Evolutionary conservation across 306 rosid genomes (phyloP).

Genomic region (Amphicarpaea edgeworthii): DNA sequence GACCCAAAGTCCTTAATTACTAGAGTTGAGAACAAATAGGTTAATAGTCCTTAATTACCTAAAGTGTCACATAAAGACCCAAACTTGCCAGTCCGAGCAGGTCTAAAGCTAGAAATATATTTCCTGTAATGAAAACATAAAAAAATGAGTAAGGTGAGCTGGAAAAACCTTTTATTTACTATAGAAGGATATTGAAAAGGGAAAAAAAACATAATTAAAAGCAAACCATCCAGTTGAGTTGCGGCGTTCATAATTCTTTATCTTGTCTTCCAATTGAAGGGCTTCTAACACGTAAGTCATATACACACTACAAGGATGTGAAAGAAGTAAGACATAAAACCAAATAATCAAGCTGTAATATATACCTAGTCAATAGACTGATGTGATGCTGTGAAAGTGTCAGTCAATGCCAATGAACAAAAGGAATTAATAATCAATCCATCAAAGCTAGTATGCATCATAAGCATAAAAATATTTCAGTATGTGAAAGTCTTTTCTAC

Average conservation of each 20-base stretch:
- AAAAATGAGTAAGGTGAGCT: background rate
- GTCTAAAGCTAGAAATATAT: conserved; percentile 80
- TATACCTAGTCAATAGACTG: conserved; percentile 34
- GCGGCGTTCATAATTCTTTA: conserved; percentile 79
- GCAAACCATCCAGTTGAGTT: conserved; percentile 90
- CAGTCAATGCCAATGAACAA: conserved; percentile 34
- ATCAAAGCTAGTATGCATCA: conserved; percentile 9
- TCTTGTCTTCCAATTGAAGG: conserved; percentile 84
- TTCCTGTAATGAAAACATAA: conserved; percentile 68
- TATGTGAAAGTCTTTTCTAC: background rate
- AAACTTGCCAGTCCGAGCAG: conserved; percentile 68
- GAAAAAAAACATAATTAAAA: conserved; percentile 15
- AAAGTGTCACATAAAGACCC: conserved; percentile 68
- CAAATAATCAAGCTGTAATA: conserved; percentile 17
- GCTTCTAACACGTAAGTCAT: conserved; percentile 84
- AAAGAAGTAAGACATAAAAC: conserved; percentile 25
- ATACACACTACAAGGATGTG: conserved; percentile 74
- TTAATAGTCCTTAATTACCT: conserved; percentile 56
- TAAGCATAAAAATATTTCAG: background rate
- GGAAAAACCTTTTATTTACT: conserved; percentile 15
- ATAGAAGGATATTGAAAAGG: conserved; percentile 3
- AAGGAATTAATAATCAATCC: background rate
- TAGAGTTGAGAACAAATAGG: conserved; percentile 33
- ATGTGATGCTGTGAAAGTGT: background rate
- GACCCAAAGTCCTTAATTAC: background rate